Evolutionary conservation across 1,139 yeast species (phyloP).

Genomic region (Kurtzmaniella quercitrusa): DNA sequence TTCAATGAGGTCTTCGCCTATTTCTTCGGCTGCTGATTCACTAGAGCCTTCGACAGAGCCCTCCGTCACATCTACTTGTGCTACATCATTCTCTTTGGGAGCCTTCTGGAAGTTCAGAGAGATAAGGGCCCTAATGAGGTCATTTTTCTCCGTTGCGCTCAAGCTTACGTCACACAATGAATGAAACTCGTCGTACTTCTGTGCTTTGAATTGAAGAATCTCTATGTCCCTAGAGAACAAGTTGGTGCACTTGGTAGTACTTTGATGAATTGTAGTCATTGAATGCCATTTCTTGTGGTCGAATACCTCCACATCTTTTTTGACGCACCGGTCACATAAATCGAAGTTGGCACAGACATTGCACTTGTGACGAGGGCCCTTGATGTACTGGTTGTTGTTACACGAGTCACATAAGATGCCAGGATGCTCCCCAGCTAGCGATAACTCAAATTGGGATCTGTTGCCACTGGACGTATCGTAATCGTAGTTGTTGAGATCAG

Average conservation of each 20-base stretch:
- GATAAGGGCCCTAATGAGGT: neutral
- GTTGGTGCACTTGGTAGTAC: neutral
- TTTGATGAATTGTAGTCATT: slow-evolving; percentile 18
- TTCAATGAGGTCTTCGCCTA: too few relatives aligned
- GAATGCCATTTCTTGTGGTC: slow-evolving; percentile 28
- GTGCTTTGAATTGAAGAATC: neutral
- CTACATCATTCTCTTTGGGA: neutral
- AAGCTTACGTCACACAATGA: neutral
- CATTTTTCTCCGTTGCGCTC: neutral
- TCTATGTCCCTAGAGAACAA: neutral
- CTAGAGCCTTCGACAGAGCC: neutral
- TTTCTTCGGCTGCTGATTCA: neutral
- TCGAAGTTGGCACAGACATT: slow-evolving; percentile 53
- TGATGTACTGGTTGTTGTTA: slow-evolving; percentile 27
- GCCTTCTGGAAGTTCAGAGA: neutral
- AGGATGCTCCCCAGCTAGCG: slow-evolving; percentile 14
- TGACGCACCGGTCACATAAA: slow-evolving; percentile 50
- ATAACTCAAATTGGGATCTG: too few relatives aligned
- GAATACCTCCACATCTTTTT: slow-evolving; percentile 14
- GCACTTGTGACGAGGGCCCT: slow-evolving; percentile 53
- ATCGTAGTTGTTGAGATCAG: neutral
- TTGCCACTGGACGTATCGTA: neutral
- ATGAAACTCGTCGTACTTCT: neutral
- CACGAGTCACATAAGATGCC: slow-evolving; percentile 43
- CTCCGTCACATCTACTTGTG: neutral